Percentiles rank a stretch among this genome's conserved stretches.
Conservation (phyloP, 2,329 filamentous ascomycete species). For the Neofusicoccum sp. region DNA sequence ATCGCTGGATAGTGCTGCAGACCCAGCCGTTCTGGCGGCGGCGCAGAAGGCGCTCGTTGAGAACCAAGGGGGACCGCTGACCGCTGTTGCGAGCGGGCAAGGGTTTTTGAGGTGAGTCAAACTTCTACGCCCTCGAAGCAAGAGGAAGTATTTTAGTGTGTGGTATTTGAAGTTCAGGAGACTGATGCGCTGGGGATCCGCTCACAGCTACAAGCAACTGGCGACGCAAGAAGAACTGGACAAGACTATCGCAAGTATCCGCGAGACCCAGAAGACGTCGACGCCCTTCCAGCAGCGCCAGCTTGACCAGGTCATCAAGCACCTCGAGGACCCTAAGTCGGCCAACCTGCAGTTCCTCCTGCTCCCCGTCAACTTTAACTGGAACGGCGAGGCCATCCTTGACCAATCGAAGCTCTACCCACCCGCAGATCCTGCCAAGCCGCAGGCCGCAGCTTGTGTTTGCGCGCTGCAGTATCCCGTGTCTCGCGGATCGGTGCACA, state of each 20-base stretch:
- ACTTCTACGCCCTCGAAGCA: background rate
- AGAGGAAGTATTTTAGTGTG: background rate
- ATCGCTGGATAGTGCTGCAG: background rate
- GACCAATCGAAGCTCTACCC: conserved; percentile 1
- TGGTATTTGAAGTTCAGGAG: no score
- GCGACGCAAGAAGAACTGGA: conserved; percentile 1
- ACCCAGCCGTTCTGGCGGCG: conserved; percentile 2
- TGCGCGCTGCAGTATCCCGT: conserved; percentile 8
- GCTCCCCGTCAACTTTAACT: background rate
- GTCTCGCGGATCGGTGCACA: conserved; percentile 2
- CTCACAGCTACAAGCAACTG: conserved; percentile 8
- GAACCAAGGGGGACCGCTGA: background rate
- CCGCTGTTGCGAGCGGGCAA: conserved; percentile 11
- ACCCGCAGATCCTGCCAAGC: background rate
- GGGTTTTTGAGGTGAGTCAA: conserved; percentile 10
- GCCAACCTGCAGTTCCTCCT: conserved; percentile 15
- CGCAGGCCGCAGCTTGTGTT: background rate
- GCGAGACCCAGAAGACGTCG: background rate
- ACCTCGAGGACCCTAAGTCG: conserved; percentile 8
- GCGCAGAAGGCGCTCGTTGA: conserved; percentile 2
- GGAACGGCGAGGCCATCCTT: background rate
- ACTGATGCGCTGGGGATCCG: no score
- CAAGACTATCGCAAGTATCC: conserved; percentile 2
- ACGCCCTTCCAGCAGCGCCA: conserved; percentile 18
- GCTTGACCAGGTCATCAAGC: conserved; percentile 19